phyloP scores from a whole-genome alignment of 1,139 yeast species.

The Kurtzmaniella quercitrusa region DNA sequence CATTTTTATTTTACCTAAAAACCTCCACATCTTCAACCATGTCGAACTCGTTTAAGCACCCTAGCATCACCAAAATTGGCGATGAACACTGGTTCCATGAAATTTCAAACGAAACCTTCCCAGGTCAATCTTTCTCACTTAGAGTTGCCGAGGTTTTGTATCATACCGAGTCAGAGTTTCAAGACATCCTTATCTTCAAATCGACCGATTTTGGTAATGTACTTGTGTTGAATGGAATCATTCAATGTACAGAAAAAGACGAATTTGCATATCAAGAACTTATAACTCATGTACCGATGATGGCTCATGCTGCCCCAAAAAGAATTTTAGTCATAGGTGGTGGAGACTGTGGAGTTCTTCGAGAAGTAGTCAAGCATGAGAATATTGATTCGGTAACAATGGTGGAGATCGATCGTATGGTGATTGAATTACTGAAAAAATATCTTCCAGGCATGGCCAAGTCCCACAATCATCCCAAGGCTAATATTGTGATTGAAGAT shows the following conservation, averaged over 20 bases:
- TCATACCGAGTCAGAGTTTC: constrained; percentile 34
- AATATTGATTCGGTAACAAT: constrained; percentile 65
- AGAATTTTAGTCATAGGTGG: constrained; percentile 86
- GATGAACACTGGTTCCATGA: constrained; percentile 42
- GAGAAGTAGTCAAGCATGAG: constrained; percentile 78
- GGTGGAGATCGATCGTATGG: constrained; percentile 90
- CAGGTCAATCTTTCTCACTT: constrained; percentile 44
- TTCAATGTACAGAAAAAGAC: constrained; percentile 86
- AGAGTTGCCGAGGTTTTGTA: constrained; percentile 31
- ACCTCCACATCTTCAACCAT: neutral
- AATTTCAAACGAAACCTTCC: constrained; percentile 31
- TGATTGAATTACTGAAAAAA: constrained; percentile 68
- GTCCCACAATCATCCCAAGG: constrained; percentile 67
- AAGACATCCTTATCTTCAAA: constrained; percentile 64
- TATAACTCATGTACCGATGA: constrained; percentile 75
- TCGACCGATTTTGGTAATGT: constrained; percentile 79
- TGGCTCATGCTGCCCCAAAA: constrained; percentile 70
- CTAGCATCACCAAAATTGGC: constrained; percentile 21
- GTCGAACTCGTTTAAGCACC: constrained; percentile 20
- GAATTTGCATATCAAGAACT: constrained; percentile 90
- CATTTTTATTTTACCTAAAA: neutral
- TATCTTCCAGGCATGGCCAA: constrained; percentile 80
- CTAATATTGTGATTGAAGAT: constrained; percentile 74
- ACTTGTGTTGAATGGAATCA: constrained; percentile 78
- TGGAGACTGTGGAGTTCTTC: constrained; percentile 89